phyloP scores from a whole-genome alignment of 1,139 yeast species.

The Pneumocystis murina region DNA sequence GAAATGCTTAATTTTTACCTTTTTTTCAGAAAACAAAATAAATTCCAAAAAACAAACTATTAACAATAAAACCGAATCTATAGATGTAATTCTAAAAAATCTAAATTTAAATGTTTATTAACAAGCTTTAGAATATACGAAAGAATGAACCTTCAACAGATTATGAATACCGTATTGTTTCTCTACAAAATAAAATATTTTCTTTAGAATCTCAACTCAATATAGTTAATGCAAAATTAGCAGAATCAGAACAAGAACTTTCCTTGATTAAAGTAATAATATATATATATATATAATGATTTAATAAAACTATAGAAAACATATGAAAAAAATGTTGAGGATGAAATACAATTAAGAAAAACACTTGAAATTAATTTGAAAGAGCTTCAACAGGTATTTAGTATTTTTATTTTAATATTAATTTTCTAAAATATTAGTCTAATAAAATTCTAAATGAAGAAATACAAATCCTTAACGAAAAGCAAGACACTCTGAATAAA shows the following conservation, averaged over 20 bases:
- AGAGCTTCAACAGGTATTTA: neutral
- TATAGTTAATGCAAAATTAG: neutral
- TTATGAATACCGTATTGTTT: neutral
- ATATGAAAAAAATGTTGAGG: neutral
- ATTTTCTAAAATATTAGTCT: neutral
- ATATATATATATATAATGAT: neutral
- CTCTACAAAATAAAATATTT: neutral
- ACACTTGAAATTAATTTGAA: neutral
- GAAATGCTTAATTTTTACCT: neutral
- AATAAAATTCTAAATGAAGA: neutral
- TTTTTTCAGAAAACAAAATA: neutral
- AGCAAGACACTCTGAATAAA: neutral
- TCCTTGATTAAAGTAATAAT: neutral
- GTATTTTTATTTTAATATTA: neutral
- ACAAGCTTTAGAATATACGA: neutral
- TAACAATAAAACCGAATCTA: conserved; percentile 9
- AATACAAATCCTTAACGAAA: neutral
- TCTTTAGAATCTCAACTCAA: neutral
- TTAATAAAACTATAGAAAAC: neutral
- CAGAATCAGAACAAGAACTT: neutral
- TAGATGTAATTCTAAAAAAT: conserved; percentile 7
- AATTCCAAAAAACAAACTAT: neutral
- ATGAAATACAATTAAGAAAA: neutral
- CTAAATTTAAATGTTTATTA: neutral
- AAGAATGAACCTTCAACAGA: neutral